Evolutionary conservation across 2,329 filamentous ascomycete species (phyloP).

Genomic region (Alternaria sp.): DNA sequence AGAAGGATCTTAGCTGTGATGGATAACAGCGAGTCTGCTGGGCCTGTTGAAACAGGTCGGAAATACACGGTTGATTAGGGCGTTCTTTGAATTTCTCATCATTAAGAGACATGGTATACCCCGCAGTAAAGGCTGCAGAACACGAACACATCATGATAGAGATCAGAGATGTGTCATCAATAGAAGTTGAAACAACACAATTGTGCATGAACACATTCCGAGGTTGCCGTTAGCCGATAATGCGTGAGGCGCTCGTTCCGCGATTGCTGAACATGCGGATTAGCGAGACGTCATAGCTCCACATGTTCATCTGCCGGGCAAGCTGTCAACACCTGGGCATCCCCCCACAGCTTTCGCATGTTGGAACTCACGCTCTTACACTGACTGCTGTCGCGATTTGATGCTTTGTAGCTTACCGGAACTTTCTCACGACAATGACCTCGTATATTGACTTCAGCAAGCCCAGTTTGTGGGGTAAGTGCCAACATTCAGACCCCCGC

Average conservation of each 20-base stretch:
- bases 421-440: constrained; percentile 22
- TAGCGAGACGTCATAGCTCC: not conserved
- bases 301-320: constrained; percentile 29
- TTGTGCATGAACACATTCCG: not conserved
- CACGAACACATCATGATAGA: not conserved
- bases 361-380: not conserved
- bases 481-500: not conserved
- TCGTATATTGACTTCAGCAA: constrained; percentile 53
- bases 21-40: not conserved
- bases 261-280: constrained; percentile 2
- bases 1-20: not conserved
- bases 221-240: not conserved
- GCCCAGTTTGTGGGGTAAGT: constrained; percentile 56
- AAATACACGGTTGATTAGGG: not conserved
- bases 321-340: constrained; percentile 25
- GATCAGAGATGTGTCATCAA: not conserved
- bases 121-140: not conserved
- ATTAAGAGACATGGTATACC: constrained; percentile 5
- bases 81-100: not conserved
- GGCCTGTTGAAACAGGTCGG: not conserved
- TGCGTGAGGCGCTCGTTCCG: not conserved
- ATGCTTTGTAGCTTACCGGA: not conserved
- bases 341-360: constrained; percentile 19
- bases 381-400: not conserved
- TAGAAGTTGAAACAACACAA: not conserved